A percentile compares a stretch with the other conserved stretches of the same genome.
These are phyloP conservation scores for Bipolaris victoriae DNA, from an alignment of 2,329 filamentous ascomycete genomes.

Conservation along the genomic window DNA sequence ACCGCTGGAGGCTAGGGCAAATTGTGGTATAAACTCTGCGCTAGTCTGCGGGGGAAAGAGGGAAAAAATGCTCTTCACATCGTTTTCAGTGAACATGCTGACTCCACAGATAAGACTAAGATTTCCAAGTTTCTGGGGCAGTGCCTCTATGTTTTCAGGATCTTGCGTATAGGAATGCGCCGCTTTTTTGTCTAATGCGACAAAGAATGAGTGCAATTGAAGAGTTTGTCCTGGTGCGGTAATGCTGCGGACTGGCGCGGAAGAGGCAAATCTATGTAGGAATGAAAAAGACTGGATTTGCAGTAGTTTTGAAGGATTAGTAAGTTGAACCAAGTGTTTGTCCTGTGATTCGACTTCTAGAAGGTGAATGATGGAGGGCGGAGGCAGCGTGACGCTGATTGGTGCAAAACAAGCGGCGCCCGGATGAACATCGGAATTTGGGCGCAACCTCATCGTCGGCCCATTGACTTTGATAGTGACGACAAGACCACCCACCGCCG, in stretches of 20 bases:
- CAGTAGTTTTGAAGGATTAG: not conserved
- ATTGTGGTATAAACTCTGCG: slow-evolving; percentile 15
- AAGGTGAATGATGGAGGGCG: slow-evolving; percentile 2
- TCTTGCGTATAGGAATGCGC: not conserved
- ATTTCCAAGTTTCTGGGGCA: not conserved
- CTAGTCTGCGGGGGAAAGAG: slow-evolving; percentile 29
- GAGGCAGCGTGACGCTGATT: slow-evolving; percentile 14
- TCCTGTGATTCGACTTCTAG: not conserved
- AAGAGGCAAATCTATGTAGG: not conserved
- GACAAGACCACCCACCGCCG: slow-evolving; percentile 25
- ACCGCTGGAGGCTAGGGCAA: slow-evolving; percentile 32
- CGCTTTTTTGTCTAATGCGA: not conserved
- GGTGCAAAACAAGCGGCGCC: slow-evolving; percentile 11
- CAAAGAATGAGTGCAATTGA: not conserved
- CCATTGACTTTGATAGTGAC: slow-evolving; percentile 4
- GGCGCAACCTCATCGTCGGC: slow-evolving; percentile 15
- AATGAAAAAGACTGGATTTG: not conserved
- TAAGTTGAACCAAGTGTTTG: not conserved
- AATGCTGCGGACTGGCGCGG: not conserved
- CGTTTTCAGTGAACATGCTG: slow-evolving; percentile 44
- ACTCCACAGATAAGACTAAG: not conserved
- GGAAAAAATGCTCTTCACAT: slow-evolving; percentile 36
- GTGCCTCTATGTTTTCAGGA: not conserved
- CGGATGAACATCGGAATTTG: slow-evolving; percentile 19
- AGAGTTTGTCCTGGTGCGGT: not conserved